These are phyloP conservation scores for Colletotrichum sp. DNA, from an alignment of 2,329 filamentous ascomycete genomes.

Conservation along the genomic window DNA sequence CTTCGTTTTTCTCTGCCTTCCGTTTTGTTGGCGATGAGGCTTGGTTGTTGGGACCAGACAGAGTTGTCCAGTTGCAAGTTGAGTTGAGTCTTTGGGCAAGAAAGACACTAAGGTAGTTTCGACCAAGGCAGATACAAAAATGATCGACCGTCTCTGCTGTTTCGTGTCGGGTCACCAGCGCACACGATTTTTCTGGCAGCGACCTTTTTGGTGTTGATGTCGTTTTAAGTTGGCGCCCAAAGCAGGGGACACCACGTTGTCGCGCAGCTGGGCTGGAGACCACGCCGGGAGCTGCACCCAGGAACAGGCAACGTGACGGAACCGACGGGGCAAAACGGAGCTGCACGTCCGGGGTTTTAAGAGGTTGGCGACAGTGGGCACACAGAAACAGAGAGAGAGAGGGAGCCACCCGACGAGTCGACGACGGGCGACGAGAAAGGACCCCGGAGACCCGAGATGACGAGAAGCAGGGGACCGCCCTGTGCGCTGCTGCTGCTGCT, in stretches of 20 bases:
- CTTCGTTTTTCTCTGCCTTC: not conserved
- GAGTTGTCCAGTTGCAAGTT: not conserved
- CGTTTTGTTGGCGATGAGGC: not conserved
- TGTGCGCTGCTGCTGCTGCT: not conserved
- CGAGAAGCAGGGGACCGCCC: not conserved
- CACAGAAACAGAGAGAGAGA: not conserved
- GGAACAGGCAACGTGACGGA: conserved; percentile 3
- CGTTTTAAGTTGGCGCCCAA: conserved; percentile 14
- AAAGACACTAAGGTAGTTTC: not conserved
- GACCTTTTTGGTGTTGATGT: not conserved
- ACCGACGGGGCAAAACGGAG: conserved; percentile 10
- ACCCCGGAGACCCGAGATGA: not conserved
- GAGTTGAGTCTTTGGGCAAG: not conserved
- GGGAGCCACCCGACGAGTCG: not conserved
- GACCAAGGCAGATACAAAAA: not conserved
- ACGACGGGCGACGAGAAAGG: not conserved
- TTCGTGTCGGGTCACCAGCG: conserved; percentile 7
- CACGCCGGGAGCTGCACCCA: not conserved
- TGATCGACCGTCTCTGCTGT: not conserved
- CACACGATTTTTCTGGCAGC: not conserved
- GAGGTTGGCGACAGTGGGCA: not conserved
- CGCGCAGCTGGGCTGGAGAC: not conserved
- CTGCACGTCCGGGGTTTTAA: conserved; percentile 4
- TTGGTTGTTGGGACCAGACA: not conserved
- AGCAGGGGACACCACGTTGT: conserved; percentile 11